Percentiles rank a stretch among this genome's conserved stretches.
Evolutionary conservation across 345 rosid species (phyloP).

Genomic region (Eucalyptus polyanthemos): DNA sequence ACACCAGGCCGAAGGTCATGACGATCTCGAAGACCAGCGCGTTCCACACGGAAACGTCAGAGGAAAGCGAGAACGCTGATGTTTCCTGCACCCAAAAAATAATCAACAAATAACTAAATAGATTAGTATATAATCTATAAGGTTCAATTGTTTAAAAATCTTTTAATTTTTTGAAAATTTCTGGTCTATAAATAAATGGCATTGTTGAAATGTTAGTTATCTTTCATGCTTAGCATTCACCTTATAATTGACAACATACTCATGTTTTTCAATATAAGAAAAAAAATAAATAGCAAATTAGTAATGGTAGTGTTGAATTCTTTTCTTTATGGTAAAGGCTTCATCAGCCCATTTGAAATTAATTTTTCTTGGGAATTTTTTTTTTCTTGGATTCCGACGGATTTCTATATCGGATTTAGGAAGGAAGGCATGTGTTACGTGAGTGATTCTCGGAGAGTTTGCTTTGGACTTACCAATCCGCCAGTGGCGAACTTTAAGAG

Average conservation of each 20-base stretch:
- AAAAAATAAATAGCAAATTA: too few relatives aligned
- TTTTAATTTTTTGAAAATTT: not conserved
- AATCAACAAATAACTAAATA: not conserved
- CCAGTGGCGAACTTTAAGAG: slow-evolving; percentile 64
- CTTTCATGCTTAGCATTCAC: not conserved
- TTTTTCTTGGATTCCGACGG: not conserved
- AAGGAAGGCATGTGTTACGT: not conserved
- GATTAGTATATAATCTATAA: not conserved
- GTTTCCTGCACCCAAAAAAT: slow-evolving; percentile 5
- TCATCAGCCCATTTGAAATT: not conserved
- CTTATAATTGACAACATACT: not conserved
- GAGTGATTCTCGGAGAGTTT: not conserved
- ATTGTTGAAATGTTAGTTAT: not conserved
- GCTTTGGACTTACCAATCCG: slow-evolving; percentile 27
- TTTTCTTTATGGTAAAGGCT: not conserved
- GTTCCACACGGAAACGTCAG: slow-evolving; percentile 27
- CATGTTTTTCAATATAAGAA: too few relatives aligned
- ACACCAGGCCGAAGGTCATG: slow-evolving; percentile 62
- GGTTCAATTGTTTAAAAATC: not conserved
- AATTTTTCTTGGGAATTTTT: not conserved
- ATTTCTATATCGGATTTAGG: not conserved
- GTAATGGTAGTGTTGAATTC: not conserved
- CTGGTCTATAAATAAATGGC: not conserved
- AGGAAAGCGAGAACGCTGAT: slow-evolving; percentile 13
- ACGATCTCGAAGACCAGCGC: slow-evolving; percentile 56